Evolutionary conservation across 1,284 basidiomycete genomes (phyloP), one percentile per base, ranked within the genome.

Genomic region (Cryptococcus jaspeensis): DNA sequence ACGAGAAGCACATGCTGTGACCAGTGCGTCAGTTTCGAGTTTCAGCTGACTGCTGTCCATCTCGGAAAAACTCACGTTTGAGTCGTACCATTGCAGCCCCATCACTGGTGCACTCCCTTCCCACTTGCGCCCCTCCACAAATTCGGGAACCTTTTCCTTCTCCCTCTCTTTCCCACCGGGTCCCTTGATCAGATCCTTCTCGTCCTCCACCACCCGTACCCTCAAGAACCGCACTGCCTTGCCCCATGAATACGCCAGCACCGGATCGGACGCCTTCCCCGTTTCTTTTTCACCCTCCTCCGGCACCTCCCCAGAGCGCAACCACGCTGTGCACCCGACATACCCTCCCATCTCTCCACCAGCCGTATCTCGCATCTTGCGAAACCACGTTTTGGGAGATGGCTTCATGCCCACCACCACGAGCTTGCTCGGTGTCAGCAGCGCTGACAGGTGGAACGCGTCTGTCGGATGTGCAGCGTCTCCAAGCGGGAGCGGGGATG

Each of bases 371-470:
- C 90, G 84, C 62, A 87, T 80, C 53, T 83, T 84, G 64, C 92
- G 86, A 71, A 90, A 90, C 92, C 94, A 98, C 0, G 95, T 99
- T 67, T 90, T 86, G 3, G 96, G 89, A 0, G 85, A 83, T 1
- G 96, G 96, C 69, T 92, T 94, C 62, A 99, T 76, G 2, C 92
- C 94, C 3, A 98, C 91, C 39, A 99, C 83, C 4, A 99, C 90
- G 15, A 99, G 79, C 71, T 99, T 99, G 23, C 86, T 83, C 0
- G 90, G 86, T 0, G 95, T 97, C 40, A 99, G 81, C 48, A 99
- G 78, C 0, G 94, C 93, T 32, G 92, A 82, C 36, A 98, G 81
- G 48, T 89, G 84, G 70, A 93, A 90, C n/a, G 80, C 69, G 71
- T 99, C 95, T 0, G 89, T 90, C 0, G 85, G 72, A 79, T 97